A percentile compares a stretch with the other conserved stretches of the same genome.
These are phyloP conservation scores for Saccharum spontaneum DNA, from an alignment of 176 grass and related monocot species.

Conservation along the genomic window DNA sequence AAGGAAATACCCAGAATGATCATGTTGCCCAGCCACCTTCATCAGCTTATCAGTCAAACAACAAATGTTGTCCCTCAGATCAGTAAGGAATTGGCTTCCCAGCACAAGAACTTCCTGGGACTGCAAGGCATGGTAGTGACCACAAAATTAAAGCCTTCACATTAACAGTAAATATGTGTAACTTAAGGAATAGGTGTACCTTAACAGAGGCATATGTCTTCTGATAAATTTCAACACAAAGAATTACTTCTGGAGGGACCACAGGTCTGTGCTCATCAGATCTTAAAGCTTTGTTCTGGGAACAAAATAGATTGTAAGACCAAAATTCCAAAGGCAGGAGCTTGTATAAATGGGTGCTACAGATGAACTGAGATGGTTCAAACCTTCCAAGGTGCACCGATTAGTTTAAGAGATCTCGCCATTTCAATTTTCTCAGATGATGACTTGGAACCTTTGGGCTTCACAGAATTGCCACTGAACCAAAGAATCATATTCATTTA, in stretches of 20 bases:
- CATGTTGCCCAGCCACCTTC: constrained; percentile 52
- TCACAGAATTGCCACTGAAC: constrained; percentile 63
- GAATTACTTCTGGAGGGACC: constrained; percentile 69
- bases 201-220: constrained; percentile 43
- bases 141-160: constrained; percentile 25
- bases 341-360: constrained; percentile 21
- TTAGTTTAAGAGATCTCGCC: constrained; percentile 74
- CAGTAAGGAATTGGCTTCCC: constrained; percentile 76
- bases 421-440: constrained; percentile 56
- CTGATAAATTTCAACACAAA: constrained; percentile 89
- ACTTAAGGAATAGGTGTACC: constrained; percentile 31
- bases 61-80: constrained; percentile 81
- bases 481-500: constrained; percentile 19
- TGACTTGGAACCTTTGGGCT: constrained; percentile 42
- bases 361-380: constrained; percentile 3
- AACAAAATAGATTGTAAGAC: constrained; percentile 15
- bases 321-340: background rate
- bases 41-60: constrained; percentile 87
- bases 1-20: constrained; percentile 84
- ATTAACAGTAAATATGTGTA: background rate
- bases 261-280: constrained; percentile 62
- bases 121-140: constrained; percentile 46
- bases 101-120: constrained; percentile 91
- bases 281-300: constrained; percentile 53
- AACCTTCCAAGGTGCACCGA: constrained; percentile 65